Base-by-base conservation (phyloP, 768 basidiomycete species). In the Leccinum subgranulosum region DNA sequence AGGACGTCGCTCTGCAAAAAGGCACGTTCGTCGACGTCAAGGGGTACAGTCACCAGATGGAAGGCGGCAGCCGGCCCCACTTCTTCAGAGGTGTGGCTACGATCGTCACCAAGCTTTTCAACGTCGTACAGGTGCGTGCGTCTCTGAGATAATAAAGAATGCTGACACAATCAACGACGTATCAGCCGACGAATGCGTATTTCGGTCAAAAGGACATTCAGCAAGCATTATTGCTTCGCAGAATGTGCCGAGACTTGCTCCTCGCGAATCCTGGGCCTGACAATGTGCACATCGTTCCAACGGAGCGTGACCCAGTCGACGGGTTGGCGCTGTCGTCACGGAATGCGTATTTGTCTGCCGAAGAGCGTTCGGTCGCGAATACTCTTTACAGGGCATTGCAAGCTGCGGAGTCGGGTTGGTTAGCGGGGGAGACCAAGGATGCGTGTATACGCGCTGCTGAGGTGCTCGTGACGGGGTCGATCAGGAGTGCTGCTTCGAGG, bases 151-250 rank as follows among this genome's bases (percentile, higher is more conserved):
- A 14, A 31, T 9, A 33, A 8, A 3, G 19, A 36, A 46, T 15
- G 12, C 39, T 59, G 41, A 64, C 58, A 25, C 46, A 19, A 27
- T 47, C 19, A 19, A 19, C 10, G n/a, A 11, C 39, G 10, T 19
- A 21, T 36, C 31, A 70, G 94, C 96, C 96, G 6, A 91, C 90
- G 47, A 84, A 87, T 61, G 86, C 90, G 21, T 98, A 98, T 72
- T 97, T 99, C 60, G 96, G 97, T 1, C 95, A 98, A 73, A 98
- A 98, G 70, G 96, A 98, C 69, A 97, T 99, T 54, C 97, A 99
- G 68, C 97, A 99, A 70, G 93, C 90, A 0, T 76, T 98, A 15
- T 74, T 99, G 47, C 78, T 98, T 31, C 87, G 88, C 33, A 84
- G 86, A 4, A 77, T 98, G 73, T 81, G 81, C 53, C 76, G 80